Conservation (phyloP, 352 stramenopile genomes). For the Peronospora belbahrii region DNA sequence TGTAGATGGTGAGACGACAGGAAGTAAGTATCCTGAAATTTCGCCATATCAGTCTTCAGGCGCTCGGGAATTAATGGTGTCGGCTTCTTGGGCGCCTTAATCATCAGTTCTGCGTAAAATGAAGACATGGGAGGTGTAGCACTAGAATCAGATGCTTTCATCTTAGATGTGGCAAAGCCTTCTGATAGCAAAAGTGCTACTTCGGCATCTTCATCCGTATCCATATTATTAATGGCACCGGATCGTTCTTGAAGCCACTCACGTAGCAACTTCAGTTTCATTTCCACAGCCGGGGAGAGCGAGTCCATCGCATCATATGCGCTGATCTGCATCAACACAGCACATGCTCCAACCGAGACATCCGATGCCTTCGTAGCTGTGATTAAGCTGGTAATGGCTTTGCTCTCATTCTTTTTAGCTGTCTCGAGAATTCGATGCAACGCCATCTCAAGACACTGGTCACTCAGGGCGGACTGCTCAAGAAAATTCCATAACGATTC, state of each 20-base stretch:
- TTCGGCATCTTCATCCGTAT: conserved; percentile 25
- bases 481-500: conserved; percentile 56
- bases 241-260: conserved; percentile 31
- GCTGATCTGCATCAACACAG: conserved; percentile 23
- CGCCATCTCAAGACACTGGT: conserved; percentile 34
- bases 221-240: conserved; percentile 10
- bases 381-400: conserved; percentile 27
- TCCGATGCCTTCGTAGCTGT: conserved; percentile 21
- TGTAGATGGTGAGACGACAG: neutral
- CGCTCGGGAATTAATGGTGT: neutral
- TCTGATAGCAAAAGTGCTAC: conserved; percentile 35
- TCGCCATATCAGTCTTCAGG: conserved; percentile 8
- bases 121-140: neutral
- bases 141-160: conserved; percentile 2
- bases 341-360: conserved; percentile 16
- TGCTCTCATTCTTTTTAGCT: conserved; percentile 36
- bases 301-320: conserved; percentile 12
- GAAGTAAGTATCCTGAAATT: conserved; percentile 23
- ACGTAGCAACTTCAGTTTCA: conserved; percentile 21
- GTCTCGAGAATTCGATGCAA: conserved; percentile 24
- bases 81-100: conserved; percentile 1
- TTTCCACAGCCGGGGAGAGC: conserved; percentile 7
- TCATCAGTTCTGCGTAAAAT: conserved; percentile 24
- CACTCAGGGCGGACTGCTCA: conserved; percentile 35
- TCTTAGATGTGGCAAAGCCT: conserved; percentile 31